Evolutionary conservation across 805 yeast genomes (phyloP), one percentile per base, ranked within the genome.

Genomic region (Zygosaccharomyces gambellarensis): DNA sequence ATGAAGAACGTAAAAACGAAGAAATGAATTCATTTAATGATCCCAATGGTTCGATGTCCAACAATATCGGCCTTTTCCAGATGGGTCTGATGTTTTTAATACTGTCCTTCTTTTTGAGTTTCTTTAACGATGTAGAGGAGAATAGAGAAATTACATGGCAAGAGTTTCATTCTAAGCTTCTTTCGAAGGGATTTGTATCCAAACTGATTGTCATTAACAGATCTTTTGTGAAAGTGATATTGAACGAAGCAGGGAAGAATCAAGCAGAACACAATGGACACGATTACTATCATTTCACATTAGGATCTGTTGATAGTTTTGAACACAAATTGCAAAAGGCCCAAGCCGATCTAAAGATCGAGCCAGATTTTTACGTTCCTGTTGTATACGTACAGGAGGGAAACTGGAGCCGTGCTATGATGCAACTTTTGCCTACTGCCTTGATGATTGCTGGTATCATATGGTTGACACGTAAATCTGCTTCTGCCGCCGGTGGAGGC

Each of bases 221-320:
- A 59, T 73, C 80, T 10, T 76, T 77, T 43, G 99, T 89, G 6
- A 78, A 83, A 47, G 86, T 92, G 2, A 82, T 80, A 17, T 71
- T 88, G 50, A 81, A 78, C 57, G 82, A 79, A 11, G 75, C 73
- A 48, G 86, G 85, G n/a, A 74, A 74, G 49, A 67, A 74, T n/a
- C 78, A 79, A 55, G 62, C 71, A 8, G 64, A 63, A 36, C 56
- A 57, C 43, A 52, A 51, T 34, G 62, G 61, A 4, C 65, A 62
- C 39, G 71, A 73, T 5, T 68, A 68, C 22, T 75, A 73, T 44
- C 78, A 69, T 57, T 94, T 94, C 73, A 79, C 82, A 11, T 87
- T 94, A 60, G 99, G 99, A 8, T 85, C 95, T 1, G 81, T 90
- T 21, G 97, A 90, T 46, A 75, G 82, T 29, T 94, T 94, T 68